Percentiles rank a stretch among this genome's conserved stretches.
Conservation (phyloP, 2,329 filamentous ascomycete species). For the Aureobasidium melanogenum region DNA sequence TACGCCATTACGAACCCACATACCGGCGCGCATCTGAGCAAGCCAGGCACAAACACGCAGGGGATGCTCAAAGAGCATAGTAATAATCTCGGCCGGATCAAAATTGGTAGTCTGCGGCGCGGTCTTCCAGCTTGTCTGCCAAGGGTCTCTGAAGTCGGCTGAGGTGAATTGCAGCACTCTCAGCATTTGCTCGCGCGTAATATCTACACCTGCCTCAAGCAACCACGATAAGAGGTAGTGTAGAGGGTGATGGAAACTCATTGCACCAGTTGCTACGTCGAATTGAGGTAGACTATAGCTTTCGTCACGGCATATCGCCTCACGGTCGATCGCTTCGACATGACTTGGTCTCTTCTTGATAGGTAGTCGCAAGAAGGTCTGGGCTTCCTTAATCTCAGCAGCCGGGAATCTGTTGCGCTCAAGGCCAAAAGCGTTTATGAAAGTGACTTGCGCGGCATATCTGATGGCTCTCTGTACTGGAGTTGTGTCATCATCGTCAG, state of each 20-base stretch:
- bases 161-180: constrained; percentile 63
- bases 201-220: constrained; percentile 74
- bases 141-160: constrained; percentile 51
- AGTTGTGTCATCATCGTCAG: constrained; percentile 43
- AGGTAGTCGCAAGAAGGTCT: constrained; percentile 58
- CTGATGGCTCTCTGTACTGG: constrained; percentile 64
- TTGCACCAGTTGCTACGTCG: constrained; percentile 76
- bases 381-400: constrained; percentile 78
- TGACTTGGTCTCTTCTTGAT: constrained; percentile 33
- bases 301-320: constrained; percentile 6
- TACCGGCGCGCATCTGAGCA: constrained; percentile 93
- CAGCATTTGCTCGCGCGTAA: constrained; percentile 58
- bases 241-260: constrained; percentile 95
- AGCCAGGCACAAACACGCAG: constrained; percentile 92
- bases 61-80: constrained; percentile 74
- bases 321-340: constrained; percentile 20
- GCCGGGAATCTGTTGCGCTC: constrained; percentile 78
- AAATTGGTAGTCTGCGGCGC: neutral
- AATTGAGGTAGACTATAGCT: constrained; percentile 68
- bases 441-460: constrained; percentile 71
- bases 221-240: constrained; percentile 97
- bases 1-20: constrained; percentile 98
- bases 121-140: constrained; percentile 16
- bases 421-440: constrained; percentile 80
- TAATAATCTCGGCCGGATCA: constrained; percentile 12